A percentile compares a stretch with the other conserved stretches of the same genome.
Conservation (phyloP, 257 asterid species). For the Cordia subcordata region DNA sequence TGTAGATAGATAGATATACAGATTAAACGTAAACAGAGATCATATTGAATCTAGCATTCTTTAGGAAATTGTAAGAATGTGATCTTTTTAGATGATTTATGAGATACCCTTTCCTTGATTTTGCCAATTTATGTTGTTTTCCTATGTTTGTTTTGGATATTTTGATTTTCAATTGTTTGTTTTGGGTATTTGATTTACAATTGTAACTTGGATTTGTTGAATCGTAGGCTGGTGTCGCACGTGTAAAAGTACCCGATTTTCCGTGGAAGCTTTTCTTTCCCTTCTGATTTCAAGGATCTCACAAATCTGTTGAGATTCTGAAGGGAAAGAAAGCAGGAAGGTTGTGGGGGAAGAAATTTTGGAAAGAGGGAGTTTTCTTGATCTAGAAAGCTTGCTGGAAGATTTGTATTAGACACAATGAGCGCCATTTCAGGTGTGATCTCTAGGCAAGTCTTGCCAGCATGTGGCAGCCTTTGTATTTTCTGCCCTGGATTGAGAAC, state of each 20-base stretch:
- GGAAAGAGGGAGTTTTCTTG: neutral
- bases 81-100: neutral
- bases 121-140: neutral
- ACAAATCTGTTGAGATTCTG: slow-evolving; percentile 25
- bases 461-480: slow-evolving; percentile 89
- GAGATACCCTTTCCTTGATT: neutral
- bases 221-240: slow-evolving; percentile 62
- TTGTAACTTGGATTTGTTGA: slow-evolving; percentile 6
- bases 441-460: slow-evolving; percentile 96
- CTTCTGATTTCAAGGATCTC: slow-evolving; percentile 32
- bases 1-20: neutral
- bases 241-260: slow-evolving; percentile 28
- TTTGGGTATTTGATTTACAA: neutral
- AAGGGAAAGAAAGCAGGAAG: slow-evolving; percentile 58
- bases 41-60: neutral
- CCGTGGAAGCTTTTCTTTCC: slow-evolving; percentile 57
- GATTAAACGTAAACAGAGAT: neutral
- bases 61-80: neutral
- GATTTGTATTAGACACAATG: slow-evolving; percentile 29
- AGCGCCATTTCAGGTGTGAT: slow-evolving; percentile 81
- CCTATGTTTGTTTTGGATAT: no score
- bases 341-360: slow-evolving; percentile 14
- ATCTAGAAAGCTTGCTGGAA: neutral
- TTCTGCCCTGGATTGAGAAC: slow-evolving; percentile 90
- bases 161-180: no score